A percentile compares a stretch with the other conserved stretches of the same genome.
Evolutionary conservation across 2,329 filamentous ascomycete genomes (phyloP).

Genomic region (Xylariaceae sp.): DNA sequence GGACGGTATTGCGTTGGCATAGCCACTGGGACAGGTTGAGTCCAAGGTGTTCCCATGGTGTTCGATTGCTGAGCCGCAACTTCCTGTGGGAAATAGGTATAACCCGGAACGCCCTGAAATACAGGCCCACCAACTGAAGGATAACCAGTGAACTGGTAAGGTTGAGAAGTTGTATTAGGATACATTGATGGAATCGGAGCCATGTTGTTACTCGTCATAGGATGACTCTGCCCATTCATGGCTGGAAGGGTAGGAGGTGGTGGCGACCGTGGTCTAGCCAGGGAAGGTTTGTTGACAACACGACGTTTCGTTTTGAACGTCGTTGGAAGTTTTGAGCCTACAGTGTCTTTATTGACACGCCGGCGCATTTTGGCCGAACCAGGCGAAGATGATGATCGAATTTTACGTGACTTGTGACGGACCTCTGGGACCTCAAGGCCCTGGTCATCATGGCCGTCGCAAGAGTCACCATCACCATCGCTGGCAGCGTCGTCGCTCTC

Average conservation of each 20-base stretch:
- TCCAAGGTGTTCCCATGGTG: background rate
- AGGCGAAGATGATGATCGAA: slow-evolving; percentile 10
- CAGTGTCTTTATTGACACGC: background rate
- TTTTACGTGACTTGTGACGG: slow-evolving; percentile 3
- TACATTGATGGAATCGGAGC: background rate
- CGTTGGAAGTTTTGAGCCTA: background rate
- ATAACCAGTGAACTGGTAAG: slow-evolving; percentile 4
- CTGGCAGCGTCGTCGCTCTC: background rate
- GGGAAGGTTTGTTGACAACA: background rate
- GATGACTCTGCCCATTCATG: slow-evolving; percentile 5
- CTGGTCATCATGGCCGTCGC: slow-evolving; percentile 1
- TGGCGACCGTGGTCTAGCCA: background rate
- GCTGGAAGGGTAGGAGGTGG: slow-evolving; percentile 8
- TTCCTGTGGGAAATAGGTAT: slow-evolving; percentile 6
- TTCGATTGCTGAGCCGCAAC: slow-evolving; percentile 9
- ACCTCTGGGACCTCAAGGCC: background rate
- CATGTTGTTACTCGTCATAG: background rate
- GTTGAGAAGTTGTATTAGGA: background rate
- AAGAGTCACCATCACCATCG: background rate
- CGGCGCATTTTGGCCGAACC: slow-evolving; percentile 4
- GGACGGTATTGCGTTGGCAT: slow-evolving; percentile 7
- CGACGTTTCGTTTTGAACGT: background rate
- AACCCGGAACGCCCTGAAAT: background rate
- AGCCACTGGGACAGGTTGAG: slow-evolving; percentile 15
- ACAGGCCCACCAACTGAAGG: background rate